Conservation (phyloP, 768 basidiomycete species). For the Leccinum disarticulatum region DNA sequence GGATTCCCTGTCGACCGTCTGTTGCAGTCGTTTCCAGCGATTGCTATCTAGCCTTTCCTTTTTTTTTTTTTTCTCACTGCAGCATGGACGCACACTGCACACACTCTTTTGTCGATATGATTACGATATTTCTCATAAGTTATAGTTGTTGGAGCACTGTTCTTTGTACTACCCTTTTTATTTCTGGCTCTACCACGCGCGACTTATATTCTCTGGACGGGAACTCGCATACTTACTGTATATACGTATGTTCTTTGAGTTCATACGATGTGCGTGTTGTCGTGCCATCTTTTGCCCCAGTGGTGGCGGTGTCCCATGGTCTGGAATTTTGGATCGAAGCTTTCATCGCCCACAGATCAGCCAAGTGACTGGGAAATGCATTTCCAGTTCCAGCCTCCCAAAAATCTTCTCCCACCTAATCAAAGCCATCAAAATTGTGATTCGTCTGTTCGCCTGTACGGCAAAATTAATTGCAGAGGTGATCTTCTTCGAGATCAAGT, state of each 20-base stretch:
- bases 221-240: not conserved
- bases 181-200: not conserved
- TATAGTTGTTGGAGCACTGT: constrained; percentile 18
- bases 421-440: no score
- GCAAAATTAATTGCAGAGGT: no score
- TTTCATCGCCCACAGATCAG: no score
- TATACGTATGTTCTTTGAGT: not conserved
- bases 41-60: not conserved
- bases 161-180: constrained; percentile 17
- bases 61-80: not conserved
- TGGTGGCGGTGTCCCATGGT: no score
- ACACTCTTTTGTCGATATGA: constrained; percentile 10
- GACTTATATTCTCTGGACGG: not conserved
- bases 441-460: no score
- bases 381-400: no score
- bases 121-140: constrained; percentile 20
- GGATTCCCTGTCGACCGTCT: not conserved
- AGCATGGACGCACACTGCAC: not conserved
- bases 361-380: no score
- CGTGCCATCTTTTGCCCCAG: no score
- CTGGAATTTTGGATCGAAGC: no score
- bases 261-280: no score
- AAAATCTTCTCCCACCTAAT: no score
- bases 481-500: no score
- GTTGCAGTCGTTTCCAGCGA: not conserved